These are phyloP conservation scores for Heliamphora exappendiculata DNA, from an alignment of 148 eudicot genomes.

Conservation along the genomic window DNA sequence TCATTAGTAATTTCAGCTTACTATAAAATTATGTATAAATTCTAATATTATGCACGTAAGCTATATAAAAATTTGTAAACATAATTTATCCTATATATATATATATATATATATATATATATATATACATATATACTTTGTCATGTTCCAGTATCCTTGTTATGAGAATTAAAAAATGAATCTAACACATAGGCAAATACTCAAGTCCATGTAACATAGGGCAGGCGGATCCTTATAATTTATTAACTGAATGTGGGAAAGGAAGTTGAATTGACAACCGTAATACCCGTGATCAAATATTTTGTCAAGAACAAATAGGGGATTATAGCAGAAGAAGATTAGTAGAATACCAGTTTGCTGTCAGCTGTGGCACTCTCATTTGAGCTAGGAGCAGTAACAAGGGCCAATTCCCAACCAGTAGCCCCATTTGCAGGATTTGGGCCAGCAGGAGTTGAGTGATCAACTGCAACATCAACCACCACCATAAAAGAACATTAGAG, in stretches of 20 bases:
- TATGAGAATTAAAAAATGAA: too few species aligned
- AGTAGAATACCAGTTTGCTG: slow-evolving; percentile 63
- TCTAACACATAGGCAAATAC: too few species aligned
- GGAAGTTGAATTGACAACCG: not conserved
- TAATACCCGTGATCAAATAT: not conserved
- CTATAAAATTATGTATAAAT: too few species aligned
- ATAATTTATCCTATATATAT: too few species aligned
- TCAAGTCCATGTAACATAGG: too few species aligned
- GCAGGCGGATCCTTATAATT: not conserved
- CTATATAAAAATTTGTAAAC: too few species aligned
- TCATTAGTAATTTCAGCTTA: too few species aligned
- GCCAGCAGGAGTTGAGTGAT: slow-evolving; percentile 44
- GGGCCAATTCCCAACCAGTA: slow-evolving; percentile 96
- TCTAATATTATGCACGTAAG: too few species aligned
- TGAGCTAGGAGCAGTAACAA: slow-evolving; percentile 89
- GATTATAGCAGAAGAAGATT: not conserved
- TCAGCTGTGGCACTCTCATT: slow-evolving; percentile 53
- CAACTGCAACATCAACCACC: slow-evolving; percentile 24
- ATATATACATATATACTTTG: too few species aligned
- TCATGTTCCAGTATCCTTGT: not conserved
- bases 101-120: too few species aligned
- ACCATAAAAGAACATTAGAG: not conserved
- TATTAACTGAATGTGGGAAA: not conserved
- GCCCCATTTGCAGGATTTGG: slow-evolving; percentile 51
- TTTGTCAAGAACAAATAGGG: not conserved